Conservation (phyloP, 768 basidiomycete genomes). For the Leccinum pellstonianum region DNA sequence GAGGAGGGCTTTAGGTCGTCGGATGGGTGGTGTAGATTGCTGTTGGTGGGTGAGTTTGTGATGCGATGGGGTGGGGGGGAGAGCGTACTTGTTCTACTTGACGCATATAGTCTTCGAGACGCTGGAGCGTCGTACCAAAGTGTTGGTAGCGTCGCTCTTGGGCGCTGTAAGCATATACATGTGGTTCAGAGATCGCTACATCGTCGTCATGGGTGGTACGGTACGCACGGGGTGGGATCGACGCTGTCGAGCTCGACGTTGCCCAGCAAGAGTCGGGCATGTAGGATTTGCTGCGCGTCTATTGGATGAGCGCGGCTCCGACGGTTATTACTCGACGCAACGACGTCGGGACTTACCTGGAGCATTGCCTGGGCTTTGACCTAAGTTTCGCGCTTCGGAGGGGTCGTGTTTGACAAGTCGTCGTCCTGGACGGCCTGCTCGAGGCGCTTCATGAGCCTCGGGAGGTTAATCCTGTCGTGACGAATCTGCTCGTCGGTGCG, state of each 20-base stretch:
- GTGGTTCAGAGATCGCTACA: background rate
- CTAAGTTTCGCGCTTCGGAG: constrained; percentile 40
- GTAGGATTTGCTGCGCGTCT: constrained; percentile 43
- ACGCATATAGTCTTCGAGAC: constrained; percentile 51
- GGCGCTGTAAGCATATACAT: constrained; percentile 31
- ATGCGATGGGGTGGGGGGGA: background rate
- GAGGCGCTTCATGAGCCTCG: constrained; percentile 56
- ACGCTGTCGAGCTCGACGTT: constrained; percentile 54
- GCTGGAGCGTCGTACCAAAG: constrained; percentile 50
- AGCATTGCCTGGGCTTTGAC: constrained; percentile 53
- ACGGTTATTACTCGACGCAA: background rate
- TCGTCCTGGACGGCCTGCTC: constrained; percentile 49
- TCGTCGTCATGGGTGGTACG: constrained; percentile 1
- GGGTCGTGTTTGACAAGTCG: constrained; percentile 33
- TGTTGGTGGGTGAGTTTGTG: constrained; percentile 19
- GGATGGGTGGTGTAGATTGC: constrained; percentile 42
- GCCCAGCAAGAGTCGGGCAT: constrained; percentile 54
- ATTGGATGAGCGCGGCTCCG: background rate
- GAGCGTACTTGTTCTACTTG: constrained; percentile 50
- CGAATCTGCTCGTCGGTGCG: constrained; percentile 30
- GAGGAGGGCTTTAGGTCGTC: constrained; percentile 49
- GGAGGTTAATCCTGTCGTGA: constrained; percentile 71
- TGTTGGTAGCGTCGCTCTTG: constrained; percentile 45
- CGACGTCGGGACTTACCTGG: constrained; percentile 43
- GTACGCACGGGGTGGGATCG: constrained; percentile 43